These are phyloP conservation scores for Cucurbita maxima DNA, from an alignment of 306 rosid species.

Conservation along the genomic window DNA sequence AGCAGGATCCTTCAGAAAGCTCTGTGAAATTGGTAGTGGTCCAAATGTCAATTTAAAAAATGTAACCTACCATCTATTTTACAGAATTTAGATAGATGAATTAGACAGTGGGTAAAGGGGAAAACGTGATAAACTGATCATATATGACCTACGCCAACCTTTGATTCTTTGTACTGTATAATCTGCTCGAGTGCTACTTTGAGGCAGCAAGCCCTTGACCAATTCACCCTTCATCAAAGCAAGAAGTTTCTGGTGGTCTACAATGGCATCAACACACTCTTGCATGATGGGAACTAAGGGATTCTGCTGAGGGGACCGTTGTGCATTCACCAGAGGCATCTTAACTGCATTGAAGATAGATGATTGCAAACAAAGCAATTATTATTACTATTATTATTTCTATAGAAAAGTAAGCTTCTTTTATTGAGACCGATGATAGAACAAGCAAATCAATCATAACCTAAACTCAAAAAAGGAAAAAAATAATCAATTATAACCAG, in stretches of 20 bases:
- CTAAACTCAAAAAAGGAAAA: neutral
- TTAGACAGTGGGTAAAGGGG: neutral
- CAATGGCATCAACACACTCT: constrained; percentile 67
- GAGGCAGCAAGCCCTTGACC: constrained; percentile 87
- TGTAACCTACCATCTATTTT: neutral
- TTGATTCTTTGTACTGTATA: constrained; percentile 68
- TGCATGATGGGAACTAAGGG: constrained; percentile 53
- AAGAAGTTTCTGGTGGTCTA: constrained; percentile 85
- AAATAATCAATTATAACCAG: neutral
- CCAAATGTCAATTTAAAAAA: neutral
- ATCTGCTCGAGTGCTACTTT: constrained; percentile 72
- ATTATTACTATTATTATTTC: neutral
- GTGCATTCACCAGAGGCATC: constrained; percentile 28
- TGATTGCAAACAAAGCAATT: constrained; percentile 2
- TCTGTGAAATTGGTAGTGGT: constrained; percentile 34
- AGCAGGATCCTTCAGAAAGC: constrained; percentile 87
- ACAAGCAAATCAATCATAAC: neutral
- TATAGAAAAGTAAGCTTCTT: neutral
- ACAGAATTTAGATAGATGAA: neutral
- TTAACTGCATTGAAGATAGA: constrained; percentile 37
- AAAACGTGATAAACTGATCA: neutral
- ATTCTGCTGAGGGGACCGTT: constrained; percentile 57
- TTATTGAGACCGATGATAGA: neutral
- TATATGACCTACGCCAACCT: constrained; percentile 34
- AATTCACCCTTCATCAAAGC: constrained; percentile 91